Evolutionary conservation across 768 basidiomycete genomes (phyloP), one percentile per base, ranked within the genome.

Genomic region (Naganishia onofrii): DNA sequence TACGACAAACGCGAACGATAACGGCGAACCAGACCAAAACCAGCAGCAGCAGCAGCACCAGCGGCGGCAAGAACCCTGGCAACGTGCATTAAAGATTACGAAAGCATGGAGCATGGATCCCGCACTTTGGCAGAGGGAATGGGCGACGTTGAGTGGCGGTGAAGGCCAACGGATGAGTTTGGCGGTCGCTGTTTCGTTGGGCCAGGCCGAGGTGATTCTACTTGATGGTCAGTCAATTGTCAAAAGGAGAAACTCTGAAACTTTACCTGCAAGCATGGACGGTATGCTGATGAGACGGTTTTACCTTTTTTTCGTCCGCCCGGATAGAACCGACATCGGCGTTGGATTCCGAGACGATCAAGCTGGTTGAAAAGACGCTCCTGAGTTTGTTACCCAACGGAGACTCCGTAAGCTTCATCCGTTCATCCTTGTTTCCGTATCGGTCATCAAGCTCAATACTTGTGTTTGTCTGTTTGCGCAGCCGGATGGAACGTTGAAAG

Each of bases 301-400:
- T 12, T 36, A 5, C 6, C 12, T 36, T 12, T 36, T 36, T 36
- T 36, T 12, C 36, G 5, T 5, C 9, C 42, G 42, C 2, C 15
- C 42, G 42, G 42, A 15, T 72, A 94, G 93, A 95, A 80, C 93
- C 93, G 1, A 94, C 93, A 0, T 92, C 90, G 10, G 93, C 93
- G 0, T 83, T 95, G 67, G 93, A 95, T 79, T 83, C 86, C 19
- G 84, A 85, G 36, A 86, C 88, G 0, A 88, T 88, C 17, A 75
- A 82, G 17, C 80, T 84, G 32, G 90, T 95, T 1, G 93, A 95
- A 77, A 81, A 84, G 54, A 85, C 83, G 55, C 81, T 94, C 17
- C 70, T 84, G 5, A 77, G 83, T 9, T 84, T 88, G 67, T 78
- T 93, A 42, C 84, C 65, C 13, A 63, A 54, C 26, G 56, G 58